phyloP scores from a whole-genome alignment of 2,329 filamentous ascomycete genomes.

The Trichoderma gracile region DNA sequence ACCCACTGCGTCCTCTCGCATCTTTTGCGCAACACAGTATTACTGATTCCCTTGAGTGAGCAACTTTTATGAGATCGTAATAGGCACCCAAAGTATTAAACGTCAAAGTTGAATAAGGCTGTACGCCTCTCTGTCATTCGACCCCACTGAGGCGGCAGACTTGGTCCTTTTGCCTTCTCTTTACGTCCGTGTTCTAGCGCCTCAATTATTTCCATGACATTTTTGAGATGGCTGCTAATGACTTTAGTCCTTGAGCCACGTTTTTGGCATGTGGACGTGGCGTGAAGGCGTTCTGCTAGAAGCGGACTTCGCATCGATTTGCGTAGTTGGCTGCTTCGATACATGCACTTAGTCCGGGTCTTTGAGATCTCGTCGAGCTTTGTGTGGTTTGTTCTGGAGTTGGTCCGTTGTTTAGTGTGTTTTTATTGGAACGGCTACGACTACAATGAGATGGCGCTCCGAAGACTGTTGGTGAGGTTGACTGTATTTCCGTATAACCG shows the following conservation, averaged over 20 bases:
- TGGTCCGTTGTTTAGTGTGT: too few relatives aligned
- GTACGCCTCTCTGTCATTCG: conserved; percentile 14
- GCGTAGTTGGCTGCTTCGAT: neutral
- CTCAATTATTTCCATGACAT: neutral
- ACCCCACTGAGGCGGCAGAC: conserved; percentile 8
- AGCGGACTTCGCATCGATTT: neutral
- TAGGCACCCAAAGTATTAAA: neutral
- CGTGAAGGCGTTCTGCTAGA: neutral
- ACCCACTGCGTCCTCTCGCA: neutral
- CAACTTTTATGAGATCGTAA: neutral
- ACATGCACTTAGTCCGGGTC: too few relatives aligned
- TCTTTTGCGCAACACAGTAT: neutral
- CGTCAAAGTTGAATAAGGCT: neutral
- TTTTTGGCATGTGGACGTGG: neutral
- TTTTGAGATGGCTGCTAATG: neutral
- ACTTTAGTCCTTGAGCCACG: conserved; percentile 1
- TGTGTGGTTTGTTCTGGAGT: too few relatives aligned
- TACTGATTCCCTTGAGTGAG: neutral
- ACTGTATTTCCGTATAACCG: too few relatives aligned
- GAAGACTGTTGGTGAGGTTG: too few relatives aligned
- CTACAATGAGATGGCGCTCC: too few relatives aligned
- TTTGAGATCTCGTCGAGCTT: too few relatives aligned
- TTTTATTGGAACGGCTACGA: too few relatives aligned
- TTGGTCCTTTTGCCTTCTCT: neutral
- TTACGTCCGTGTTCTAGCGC: neutral